Evolutionary conservation across 257 asterid species (phyloP).

Genomic region (Penstemon newberryi): DNA sequence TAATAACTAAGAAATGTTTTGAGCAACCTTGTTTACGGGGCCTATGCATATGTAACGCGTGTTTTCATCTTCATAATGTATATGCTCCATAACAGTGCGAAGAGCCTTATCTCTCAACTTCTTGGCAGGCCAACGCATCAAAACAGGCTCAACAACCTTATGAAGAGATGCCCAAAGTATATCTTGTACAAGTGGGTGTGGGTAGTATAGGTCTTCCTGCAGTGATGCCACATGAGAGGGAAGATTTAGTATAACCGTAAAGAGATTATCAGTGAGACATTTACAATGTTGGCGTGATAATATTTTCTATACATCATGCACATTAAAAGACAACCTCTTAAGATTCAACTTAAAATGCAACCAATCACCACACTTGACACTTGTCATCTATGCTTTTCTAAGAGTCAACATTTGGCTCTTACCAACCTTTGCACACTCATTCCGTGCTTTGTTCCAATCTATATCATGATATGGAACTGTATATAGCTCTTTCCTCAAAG

Average conservation of each 20-base stretch:
- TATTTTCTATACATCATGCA: background rate
- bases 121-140: conserved; percentile 93
- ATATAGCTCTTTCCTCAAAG: conserved; percentile 86
- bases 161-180: conserved; percentile 89
- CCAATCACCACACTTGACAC: background rate
- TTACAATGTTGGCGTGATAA: background rate
- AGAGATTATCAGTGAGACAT: conserved; percentile 7
- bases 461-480: conserved; percentile 83
- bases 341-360: background rate
- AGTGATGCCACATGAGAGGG: conserved; percentile 26
- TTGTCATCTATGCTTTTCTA: background rate
- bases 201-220: conserved; percentile 99
- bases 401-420: conserved; percentile 18
- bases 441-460: conserved; percentile 86
- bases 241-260: conserved; percentile 16
- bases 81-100: conserved; percentile 73
- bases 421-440: conserved; percentile 92
- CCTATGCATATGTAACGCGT: conserved; percentile 95
- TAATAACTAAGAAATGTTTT: conserved; percentile 13
- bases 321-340: background rate
- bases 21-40: conserved; percentile 88
- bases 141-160: conserved; percentile 78
- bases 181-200: conserved; percentile 88
- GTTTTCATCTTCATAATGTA: conserved; percentile 97
- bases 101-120: conserved; percentile 82